These are phyloP conservation scores for Saccharomyces eubayanus DNA, from an alignment of 805 yeast species.

Conservation along the genomic window DNA sequence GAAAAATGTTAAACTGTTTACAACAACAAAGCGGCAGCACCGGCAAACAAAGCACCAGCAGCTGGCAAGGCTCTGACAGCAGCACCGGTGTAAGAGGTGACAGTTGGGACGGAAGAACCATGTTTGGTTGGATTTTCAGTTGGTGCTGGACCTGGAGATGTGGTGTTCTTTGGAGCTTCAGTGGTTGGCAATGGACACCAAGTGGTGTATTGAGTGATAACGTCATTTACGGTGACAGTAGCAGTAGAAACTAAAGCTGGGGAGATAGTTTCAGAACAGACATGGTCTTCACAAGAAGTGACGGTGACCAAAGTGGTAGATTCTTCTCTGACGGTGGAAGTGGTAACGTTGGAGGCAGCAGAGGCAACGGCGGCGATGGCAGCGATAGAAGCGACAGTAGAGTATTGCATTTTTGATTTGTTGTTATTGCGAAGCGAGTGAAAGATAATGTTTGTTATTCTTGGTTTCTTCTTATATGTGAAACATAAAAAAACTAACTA, in stretches of 20 bases:
- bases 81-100: conserved; percentile 35
- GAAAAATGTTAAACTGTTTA: conserved; percentile 19
- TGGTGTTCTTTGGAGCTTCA: conserved; percentile 9
- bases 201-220: conserved; percentile 24
- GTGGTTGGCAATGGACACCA: conserved; percentile 32
- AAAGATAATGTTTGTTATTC: conserved; percentile 14
- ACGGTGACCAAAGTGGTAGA: conserved; percentile 10
- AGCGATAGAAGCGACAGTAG: conserved; percentile 33
- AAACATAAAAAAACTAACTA: not conserved
- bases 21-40: conserved; percentile 43
- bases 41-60: conserved; percentile 42
- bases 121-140: conserved; percentile 12
- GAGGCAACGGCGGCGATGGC: conserved; percentile 24
- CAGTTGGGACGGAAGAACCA: conserved; percentile 14
- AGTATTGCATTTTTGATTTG: conserved; percentile 33
- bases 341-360: conserved; percentile 18
- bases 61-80: conserved; percentile 41
- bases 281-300: conserved; percentile 3
- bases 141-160: conserved; percentile 18
- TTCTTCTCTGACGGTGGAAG: conserved; percentile 9
- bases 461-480: conserved; percentile 14
- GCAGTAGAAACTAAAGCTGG: conserved; percentile 16
- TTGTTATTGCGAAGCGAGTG: conserved; percentile 20
- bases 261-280: conserved; percentile 9
- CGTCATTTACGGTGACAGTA: conserved; percentile 20